A percentile compares a stretch with the other conserved stretches of the same genome.
These are phyloP conservation scores for Nothopassalora personata DNA, from an alignment of 2,329 filamentous ascomycete genomes.

Conservation along the genomic window DNA sequence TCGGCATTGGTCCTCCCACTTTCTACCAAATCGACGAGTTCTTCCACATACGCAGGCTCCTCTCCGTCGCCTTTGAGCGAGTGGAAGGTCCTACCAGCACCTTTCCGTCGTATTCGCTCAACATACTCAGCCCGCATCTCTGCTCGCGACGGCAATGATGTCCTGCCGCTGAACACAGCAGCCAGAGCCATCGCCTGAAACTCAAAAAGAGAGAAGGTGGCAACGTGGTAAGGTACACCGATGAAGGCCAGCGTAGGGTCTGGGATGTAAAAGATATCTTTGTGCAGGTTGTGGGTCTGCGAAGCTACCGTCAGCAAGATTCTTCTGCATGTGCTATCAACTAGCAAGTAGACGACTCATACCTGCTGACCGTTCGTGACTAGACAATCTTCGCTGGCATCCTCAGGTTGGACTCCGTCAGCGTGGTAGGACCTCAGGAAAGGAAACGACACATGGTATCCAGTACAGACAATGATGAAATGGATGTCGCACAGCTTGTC, in stretches of 20 bases:
- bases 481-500: constrained; percentile 52
- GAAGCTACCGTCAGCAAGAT: not conserved
- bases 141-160: constrained; percentile 42
- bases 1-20: constrained; percentile 23
- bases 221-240: constrained; percentile 60
- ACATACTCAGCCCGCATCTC: constrained; percentile 42
- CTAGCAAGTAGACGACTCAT: not conserved
- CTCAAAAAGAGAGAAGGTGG: constrained; percentile 65
- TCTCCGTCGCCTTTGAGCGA: constrained; percentile 35
- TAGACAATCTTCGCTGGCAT: constrained; percentile 51
- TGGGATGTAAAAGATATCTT: constrained; percentile 66
- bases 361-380: constrained; percentile 53
- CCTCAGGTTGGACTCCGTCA: constrained; percentile 39
- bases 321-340: constrained; percentile 24
- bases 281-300: constrained; percentile 61
- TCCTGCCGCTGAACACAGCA: constrained; percentile 50
- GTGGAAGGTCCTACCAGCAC: constrained; percentile 42
- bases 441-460: constrained; percentile 63
- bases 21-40: constrained; percentile 39
- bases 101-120: constrained; percentile 34
- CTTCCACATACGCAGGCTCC: constrained; percentile 38
- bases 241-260: constrained; percentile 54
- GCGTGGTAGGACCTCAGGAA: constrained; percentile 53
- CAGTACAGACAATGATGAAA: constrained; percentile 60
- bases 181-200: constrained; percentile 62